Evolutionary conservation across 306 rosid genomes (phyloP).

Genomic region (Rosa persica): DNA sequence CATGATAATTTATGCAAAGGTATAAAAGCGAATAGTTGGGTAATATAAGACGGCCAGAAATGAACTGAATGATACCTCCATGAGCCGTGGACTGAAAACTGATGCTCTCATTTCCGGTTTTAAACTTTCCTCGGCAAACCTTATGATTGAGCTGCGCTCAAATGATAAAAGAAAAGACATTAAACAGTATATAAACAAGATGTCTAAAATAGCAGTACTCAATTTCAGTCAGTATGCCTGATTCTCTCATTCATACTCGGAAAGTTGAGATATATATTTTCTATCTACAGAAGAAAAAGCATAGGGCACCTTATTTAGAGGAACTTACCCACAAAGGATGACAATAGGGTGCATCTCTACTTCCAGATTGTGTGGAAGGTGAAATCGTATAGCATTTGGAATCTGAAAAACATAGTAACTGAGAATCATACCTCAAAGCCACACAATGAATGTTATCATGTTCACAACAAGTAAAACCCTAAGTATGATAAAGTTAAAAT

Average conservation of each 20-base stretch:
- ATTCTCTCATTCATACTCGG: neutral
- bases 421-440: neutral
- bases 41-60: constrained; percentile 27
- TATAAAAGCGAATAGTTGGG: constrained; percentile 16
- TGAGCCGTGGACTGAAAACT: constrained; percentile 93
- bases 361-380: constrained; percentile 59
- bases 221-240: neutral
- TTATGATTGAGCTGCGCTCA: constrained; percentile 78
- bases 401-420: constrained; percentile 48
- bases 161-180: constrained; percentile 14
- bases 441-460: neutral
- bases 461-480: neutral
- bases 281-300: constrained; percentile 7
- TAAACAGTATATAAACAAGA: neutral
- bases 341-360: constrained; percentile 80
- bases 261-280: neutral
- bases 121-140: constrained; percentile 80
- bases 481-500: neutral
- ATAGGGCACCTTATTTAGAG: neutral
- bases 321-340: constrained; percentile 72
- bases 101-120: constrained; percentile 69
- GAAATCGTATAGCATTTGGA: constrained; percentile 69
- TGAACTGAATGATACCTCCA: constrained; percentile 67
- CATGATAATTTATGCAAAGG: constrained; percentile 5
- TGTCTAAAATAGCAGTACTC: neutral